phyloP scores from a whole-genome alignment of 202 grass and related monocot species.

The Bolboschoenoplectus hybrid region DNA sequence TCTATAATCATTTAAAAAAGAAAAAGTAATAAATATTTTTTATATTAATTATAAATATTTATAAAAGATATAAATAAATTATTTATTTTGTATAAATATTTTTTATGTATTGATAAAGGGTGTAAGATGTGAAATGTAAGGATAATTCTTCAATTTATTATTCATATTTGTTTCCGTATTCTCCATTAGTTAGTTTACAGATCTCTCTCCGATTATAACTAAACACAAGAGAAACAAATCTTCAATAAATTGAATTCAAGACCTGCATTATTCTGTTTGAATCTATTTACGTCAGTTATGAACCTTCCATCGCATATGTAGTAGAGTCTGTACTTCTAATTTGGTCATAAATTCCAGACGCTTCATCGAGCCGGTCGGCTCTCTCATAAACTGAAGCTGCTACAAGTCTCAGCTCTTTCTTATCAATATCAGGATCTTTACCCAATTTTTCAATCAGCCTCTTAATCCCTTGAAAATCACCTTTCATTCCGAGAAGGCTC shows the following conservation, averaged over 20 bases:
- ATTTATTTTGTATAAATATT: too few relatives aligned
- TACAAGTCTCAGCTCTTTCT: slow-evolving; percentile 83
- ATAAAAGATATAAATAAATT: too few relatives aligned
- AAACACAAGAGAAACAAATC: background rate
- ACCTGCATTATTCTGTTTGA: background rate
- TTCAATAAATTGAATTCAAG: background rate
- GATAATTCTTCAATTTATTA: too few relatives aligned
- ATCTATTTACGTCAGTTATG: slow-evolving; percentile 34
- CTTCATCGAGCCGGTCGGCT: slow-evolving; percentile 68
- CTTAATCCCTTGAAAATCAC: slow-evolving; percentile 71
- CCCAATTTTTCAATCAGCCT: slow-evolving; percentile 57
- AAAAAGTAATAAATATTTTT: too few relatives aligned
- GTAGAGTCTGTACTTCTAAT: slow-evolving; percentile 56
- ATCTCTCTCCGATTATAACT: background rate
- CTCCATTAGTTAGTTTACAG: background rate
- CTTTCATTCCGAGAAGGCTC: slow-evolving; percentile 73
- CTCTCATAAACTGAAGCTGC: slow-evolving; percentile 68
- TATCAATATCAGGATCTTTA: slow-evolving; percentile 72
- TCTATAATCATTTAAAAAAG: too few relatives aligned
- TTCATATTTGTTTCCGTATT: background rate
- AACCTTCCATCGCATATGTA: slow-evolving; percentile 23
- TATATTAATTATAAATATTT: too few relatives aligned
- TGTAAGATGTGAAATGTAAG: too few relatives aligned
- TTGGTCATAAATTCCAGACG: slow-evolving; percentile 59
- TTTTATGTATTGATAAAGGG: too few relatives aligned